Evolutionary conservation across 176 grass and related monocot genomes (phyloP), one percentile per base, ranked within the genome.

Genomic region (Leersia perrieri): DNA sequence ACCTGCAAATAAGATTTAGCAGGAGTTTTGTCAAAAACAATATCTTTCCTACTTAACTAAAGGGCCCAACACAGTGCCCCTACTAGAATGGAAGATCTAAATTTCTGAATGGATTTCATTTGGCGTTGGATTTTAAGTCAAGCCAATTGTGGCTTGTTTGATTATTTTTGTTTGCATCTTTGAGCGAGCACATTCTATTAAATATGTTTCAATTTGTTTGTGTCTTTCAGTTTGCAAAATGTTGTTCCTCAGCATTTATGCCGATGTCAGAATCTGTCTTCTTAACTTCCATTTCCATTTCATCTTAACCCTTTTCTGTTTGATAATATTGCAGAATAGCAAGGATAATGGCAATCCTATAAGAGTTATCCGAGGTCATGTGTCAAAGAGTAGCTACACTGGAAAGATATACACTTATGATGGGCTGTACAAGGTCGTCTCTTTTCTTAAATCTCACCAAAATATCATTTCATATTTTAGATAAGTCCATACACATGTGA

Each of bases 371-470:
- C 83, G 95, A 76, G 92, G 92, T 27, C 95, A 98, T 75, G 7
- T 4, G 6, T 83, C 86, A 31, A 73, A 85, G 57, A 85, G 47
- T 55, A 98, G 92, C 68, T 98, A 98, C 76, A 88, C 89, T 23
- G 88, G 92, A 49, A 98, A 90, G 66, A 81, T 92, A 36, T 98
- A 98, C 82, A 94, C 95, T 6, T 98, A 94, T 35, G 90, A 94
- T 51, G 95, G 95, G 14, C 75, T 98, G 58, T 98, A 98, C 68
- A 92, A 91, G 95, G 95, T 98, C 4, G 70, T 35, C 33, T 58
- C 14, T 66, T 78, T 51, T 34, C 71, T 40, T 53, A 42, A 42
- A 31, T 49, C 14, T 78, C 66, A 35, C 2, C 4, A 40, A 40
- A 44, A 13, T 74, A 55, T 39, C 30, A 49, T 73, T 30, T 70